These are phyloP conservation scores for Zygnema circumcarinatum DNA, from an alignment of 139 green algal species.

Conservation along the genomic window DNA sequence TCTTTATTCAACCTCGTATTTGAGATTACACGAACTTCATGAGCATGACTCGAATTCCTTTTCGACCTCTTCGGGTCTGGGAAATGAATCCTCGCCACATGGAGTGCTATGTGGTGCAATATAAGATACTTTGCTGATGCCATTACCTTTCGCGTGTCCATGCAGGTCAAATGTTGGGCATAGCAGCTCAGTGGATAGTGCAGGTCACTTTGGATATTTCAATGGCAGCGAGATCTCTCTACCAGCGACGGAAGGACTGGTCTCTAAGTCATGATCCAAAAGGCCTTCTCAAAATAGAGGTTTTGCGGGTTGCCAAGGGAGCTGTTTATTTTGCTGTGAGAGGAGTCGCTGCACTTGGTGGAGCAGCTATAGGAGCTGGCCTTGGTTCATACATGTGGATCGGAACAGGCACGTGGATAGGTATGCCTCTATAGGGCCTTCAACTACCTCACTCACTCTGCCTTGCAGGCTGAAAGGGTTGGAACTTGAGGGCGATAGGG, in stretches of 20 bases:
- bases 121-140: too few species aligned
- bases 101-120: too few species aligned
- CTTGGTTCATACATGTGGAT: slow-evolving; percentile 1
- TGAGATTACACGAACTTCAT: too few species aligned
- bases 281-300: not conserved
- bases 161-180: not conserved
- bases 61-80: too few species aligned
- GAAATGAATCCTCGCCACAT: too few species aligned
- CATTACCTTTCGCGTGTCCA: too few species aligned
- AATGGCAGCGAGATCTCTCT: not conserved
- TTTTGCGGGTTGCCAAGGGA: not conserved
- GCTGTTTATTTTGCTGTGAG: not conserved
- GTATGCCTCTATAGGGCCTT: not conserved
- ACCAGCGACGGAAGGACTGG: not conserved
- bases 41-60: too few species aligned
- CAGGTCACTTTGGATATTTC: not conserved
- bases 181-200: not conserved
- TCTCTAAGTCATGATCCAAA: not conserved
- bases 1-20: too few species aligned
- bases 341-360: not conserved
- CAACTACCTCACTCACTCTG: not conserved
- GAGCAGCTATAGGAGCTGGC: not conserved
- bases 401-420: not conserved
- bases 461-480: not conserved
- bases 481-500: not conserved